Evolutionary conservation across 768 basidiomycete genomes (phyloP).

Genomic region (Melanogaster broomeanus): DNA sequence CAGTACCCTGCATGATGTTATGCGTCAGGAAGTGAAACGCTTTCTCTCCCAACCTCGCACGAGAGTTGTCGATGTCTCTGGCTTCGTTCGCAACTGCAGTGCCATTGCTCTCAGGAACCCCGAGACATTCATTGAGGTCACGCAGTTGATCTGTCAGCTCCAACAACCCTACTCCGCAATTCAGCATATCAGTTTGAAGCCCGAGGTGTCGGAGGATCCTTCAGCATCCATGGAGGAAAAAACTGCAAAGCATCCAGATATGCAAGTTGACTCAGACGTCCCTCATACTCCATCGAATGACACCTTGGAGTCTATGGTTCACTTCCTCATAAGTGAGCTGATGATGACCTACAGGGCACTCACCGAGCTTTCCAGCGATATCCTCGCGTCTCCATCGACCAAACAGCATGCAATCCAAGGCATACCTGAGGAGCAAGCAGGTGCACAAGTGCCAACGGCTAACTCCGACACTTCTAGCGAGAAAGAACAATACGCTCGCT

Average conservation of each 20-base stretch:
- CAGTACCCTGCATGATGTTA: constrained; percentile 61
- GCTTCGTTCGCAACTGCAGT: constrained; percentile 75
- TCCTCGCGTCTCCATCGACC: constrained; percentile 8
- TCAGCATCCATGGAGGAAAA: constrained; percentile 9
- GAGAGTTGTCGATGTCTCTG: constrained; percentile 64
- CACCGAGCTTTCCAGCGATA: constrained; percentile 31
- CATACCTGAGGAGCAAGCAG: constrained; percentile 13
- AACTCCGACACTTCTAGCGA: constrained; percentile 15
- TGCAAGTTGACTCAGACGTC: constrained; percentile 57
- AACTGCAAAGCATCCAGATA: constrained; percentile 39
- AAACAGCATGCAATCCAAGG: constrained; percentile 13
- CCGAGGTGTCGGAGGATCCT: constrained; percentile 28
- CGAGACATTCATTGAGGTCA: constrained; percentile 69
- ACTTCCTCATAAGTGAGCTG: constrained; percentile 74
- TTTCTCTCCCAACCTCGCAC: constrained; percentile 77
- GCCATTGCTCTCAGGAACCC: constrained; percentile 84
- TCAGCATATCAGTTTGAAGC: constrained; percentile 61
- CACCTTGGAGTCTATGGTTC: constrained; percentile 58
- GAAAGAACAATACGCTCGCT: constrained; percentile 48
- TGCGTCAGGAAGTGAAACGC: constrained; percentile 81
- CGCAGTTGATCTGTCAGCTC: constrained; percentile 71
- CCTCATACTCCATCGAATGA: constrained; percentile 36
- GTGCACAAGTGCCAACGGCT: constrained; percentile 12
- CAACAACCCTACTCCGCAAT: constrained; percentile 59
- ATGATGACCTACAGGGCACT: constrained; percentile 57